Evolutionary conservation across 441 rosid genomes (phyloP).

Genomic region (Populus tomentosa): DNA sequence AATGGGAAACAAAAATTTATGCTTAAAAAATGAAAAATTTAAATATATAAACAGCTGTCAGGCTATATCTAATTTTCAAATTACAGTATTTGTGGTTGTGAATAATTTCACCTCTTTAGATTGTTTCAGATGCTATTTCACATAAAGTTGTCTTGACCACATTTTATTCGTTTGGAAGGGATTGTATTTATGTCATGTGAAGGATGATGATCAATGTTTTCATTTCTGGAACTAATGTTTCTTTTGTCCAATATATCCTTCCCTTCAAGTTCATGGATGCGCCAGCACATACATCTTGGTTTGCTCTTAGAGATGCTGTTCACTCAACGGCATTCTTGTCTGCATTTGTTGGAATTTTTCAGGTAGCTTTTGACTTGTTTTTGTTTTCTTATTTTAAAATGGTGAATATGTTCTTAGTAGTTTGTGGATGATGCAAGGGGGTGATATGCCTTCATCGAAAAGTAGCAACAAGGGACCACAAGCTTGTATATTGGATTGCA

Average conservation of each 20-base stretch:
- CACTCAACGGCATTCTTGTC: slow-evolving; percentile 91
- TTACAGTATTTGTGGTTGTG: not conserved
- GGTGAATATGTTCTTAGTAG: slow-evolving; percentile 12
- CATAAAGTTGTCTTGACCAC: not conserved
- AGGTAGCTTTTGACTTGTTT: slow-evolving; percentile 43
- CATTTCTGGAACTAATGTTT: not conserved
- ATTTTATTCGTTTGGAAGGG: not conserved
- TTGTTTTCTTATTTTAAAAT: slow-evolving; percentile 8
- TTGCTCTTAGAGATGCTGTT: slow-evolving; percentile 81
- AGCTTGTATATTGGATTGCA: slow-evolving; percentile 88
- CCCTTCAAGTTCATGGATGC: slow-evolving; percentile 73
- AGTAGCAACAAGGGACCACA: slow-evolving; percentile 80
- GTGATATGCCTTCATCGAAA: slow-evolving; percentile 90
- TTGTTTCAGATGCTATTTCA: not conserved
- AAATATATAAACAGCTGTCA: not conserved
- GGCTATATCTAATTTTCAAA: not conserved
- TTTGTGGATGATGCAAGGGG: slow-evolving; percentile 46
- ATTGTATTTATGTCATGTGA: not conserved
- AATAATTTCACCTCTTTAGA: not conserved
- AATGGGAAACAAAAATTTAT: not conserved
- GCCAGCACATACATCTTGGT: slow-evolving; percentile 84
- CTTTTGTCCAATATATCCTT: not conserved
- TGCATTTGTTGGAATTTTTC: slow-evolving; percentile 96
- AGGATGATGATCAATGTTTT: not conserved
- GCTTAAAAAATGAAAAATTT: not conserved